Conservation (phyloP, 23 red algal species). For the Chondrus crispus region DNA sequence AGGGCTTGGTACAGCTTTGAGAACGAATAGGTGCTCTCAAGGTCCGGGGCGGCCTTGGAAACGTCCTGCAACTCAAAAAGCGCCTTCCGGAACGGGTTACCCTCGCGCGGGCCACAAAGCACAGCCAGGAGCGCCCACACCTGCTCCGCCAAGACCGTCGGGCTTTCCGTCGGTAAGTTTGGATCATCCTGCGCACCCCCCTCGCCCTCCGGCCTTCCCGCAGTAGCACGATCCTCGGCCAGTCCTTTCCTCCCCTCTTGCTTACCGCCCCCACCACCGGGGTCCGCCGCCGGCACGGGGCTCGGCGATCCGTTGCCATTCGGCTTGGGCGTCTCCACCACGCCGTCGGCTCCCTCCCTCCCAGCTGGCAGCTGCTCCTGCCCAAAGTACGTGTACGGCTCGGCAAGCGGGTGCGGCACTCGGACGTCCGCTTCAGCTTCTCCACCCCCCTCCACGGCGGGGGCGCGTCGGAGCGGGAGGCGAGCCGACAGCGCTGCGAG, state of each 20-base stretch:
- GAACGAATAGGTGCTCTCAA: background rate
- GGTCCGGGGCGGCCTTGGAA: background rate
- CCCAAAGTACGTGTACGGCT: too few species aligned
- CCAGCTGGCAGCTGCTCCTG: too few species aligned
- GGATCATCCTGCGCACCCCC: background rate
- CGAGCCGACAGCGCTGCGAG: too few species aligned
- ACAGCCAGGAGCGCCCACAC: slow-evolving; percentile 21
- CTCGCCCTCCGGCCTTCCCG: background rate
- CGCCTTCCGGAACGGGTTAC: slow-evolving; percentile 8
- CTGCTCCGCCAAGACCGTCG: slow-evolving; percentile 10
- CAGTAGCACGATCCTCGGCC: background rate
- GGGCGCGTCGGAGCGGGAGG: too few species aligned
- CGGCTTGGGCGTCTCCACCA: too few species aligned
- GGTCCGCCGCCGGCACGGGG: too few species aligned
- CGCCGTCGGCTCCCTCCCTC: too few species aligned
- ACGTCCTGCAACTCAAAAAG: slow-evolving; percentile 18
- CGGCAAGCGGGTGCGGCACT: too few species aligned
- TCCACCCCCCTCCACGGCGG: too few species aligned
- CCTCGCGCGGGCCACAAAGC: slow-evolving; percentile 30
- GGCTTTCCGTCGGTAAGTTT: background rate
- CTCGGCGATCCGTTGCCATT: too few species aligned
- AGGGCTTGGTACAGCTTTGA: slow-evolving; percentile 31
- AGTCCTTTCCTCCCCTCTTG: background rate
- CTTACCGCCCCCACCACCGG: background rate
- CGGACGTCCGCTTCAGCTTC: too few species aligned